phyloP scores from a whole-genome alignment of 1,284 basidiomycete genomes.

The Leccinum huronense region DNA sequence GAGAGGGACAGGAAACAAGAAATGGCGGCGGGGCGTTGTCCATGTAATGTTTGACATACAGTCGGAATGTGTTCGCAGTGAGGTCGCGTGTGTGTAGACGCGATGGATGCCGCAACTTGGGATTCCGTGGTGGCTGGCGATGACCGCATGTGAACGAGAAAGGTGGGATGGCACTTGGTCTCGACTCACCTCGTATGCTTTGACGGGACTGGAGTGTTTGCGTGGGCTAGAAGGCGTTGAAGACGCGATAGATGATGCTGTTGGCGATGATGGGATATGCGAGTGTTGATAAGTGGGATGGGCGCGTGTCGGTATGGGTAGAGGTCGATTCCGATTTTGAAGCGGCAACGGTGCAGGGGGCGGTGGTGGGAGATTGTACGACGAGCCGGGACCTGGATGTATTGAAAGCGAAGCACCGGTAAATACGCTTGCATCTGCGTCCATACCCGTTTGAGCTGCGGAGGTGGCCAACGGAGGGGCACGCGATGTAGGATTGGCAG shows the following conservation, averaged over 20 bases:
- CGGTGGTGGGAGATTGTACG: constrained; percentile 23
- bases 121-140: constrained; percentile 12
- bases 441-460: background rate
- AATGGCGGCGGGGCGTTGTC: constrained; percentile 41
- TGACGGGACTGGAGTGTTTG: constrained; percentile 24
- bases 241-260: constrained; percentile 24
- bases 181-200: constrained; percentile 16
- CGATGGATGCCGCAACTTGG: constrained; percentile 65
- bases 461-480: constrained; percentile 5
- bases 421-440: constrained; percentile 16
- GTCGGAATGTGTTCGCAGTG: constrained; percentile 63
- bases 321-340: constrained; percentile 13
- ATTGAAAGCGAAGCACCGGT: background rate
- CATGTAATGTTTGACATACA: constrained; percentile 77
- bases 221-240: constrained; percentile 33
- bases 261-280: constrained; percentile 23
- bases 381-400: background rate
- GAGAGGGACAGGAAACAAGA: constrained; percentile 4
- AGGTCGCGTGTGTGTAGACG: constrained; percentile 62
- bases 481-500: constrained; percentile 17
- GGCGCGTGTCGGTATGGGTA: background rate
- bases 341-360: constrained; percentile 7
- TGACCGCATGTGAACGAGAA: background rate
- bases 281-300: background rate
- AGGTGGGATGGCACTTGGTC: background rate